Conservation (phyloP, 495 filamentous ascomycete genomes). For the Oleoguttula mirabilis region DNA sequence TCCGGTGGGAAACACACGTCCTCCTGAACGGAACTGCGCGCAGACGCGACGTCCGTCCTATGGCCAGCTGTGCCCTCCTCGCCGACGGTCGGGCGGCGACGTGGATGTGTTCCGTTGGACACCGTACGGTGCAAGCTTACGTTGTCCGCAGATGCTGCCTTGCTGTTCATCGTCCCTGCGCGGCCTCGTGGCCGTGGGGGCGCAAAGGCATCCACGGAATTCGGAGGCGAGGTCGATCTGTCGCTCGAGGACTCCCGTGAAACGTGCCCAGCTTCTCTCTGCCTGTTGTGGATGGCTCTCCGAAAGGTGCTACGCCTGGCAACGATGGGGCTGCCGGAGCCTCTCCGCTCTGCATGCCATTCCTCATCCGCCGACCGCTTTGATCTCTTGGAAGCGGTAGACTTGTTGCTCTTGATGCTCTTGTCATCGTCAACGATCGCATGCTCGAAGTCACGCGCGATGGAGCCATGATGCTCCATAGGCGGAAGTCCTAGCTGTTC, state of each 20-base stretch:
- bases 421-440: constrained; percentile 64
- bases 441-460: constrained; percentile 58
- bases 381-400: constrained; percentile 11
- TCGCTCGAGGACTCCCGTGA: constrained; percentile 46
- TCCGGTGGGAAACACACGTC: constrained; percentile 77
- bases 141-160: constrained; percentile 43
- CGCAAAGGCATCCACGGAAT: constrained; percentile 95
- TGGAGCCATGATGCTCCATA: constrained; percentile 7
- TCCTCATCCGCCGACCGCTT: constrained; percentile 13
- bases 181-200: constrained; percentile 55
- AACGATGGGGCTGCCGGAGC: constrained; percentile 22
- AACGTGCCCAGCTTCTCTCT: constrained; percentile 31
- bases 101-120: constrained; percentile 53
- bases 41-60: constrained; percentile 33
- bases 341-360: constrained; percentile 22
- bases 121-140: constrained; percentile 56
- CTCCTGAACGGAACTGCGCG: constrained; percentile 48
- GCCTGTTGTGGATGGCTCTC: constrained; percentile 28
- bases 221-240: constrained; percentile 74
- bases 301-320: constrained; percentile 27
- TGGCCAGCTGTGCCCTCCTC: constrained; percentile 39
- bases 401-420: constrained; percentile 12
- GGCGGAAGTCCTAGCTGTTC: constrained; percentile 7
- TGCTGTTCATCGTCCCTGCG: constrained; percentile 52
- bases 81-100: constrained; percentile 47